Conservation (phyloP, 2,329 filamentous ascomycete species). For the Clonostachys rosea region DNA sequence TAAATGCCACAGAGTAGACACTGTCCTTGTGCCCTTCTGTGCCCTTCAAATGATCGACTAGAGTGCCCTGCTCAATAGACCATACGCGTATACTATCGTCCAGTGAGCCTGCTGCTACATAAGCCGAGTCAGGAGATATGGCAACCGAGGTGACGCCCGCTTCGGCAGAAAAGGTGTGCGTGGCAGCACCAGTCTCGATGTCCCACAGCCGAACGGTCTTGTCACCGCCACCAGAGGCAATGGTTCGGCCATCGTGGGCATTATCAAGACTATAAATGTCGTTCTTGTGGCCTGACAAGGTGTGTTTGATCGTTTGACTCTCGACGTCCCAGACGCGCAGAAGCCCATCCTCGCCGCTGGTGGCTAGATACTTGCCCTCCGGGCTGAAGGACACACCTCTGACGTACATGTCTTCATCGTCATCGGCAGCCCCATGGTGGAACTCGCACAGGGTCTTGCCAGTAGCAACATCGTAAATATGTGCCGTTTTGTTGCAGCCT, state of each 20-base stretch:
- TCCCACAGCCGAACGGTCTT: conserved; percentile 95
- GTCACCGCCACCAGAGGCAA: conserved; percentile 93
- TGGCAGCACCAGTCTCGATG: conserved; percentile 77
- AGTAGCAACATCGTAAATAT: conserved; percentile 90
- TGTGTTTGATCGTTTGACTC: conserved; percentile 77
- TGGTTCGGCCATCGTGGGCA: conserved; percentile 85
- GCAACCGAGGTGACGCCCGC: conserved; percentile 97
- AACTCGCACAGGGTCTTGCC: conserved; percentile 86
- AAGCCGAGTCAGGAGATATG: conserved; percentile 92
- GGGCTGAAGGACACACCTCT: conserved; percentile 98
- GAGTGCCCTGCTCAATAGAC: conserved; percentile 82
- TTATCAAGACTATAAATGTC: conserved; percentile 98
- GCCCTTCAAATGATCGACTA: conserved; percentile 88
- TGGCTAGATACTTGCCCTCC: conserved; percentile 88
- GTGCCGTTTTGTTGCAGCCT: conserved; percentile 96
- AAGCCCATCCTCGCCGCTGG: conserved; percentile 94
- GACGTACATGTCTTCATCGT: conserved; percentile 92
- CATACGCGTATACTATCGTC: conserved; percentile 98
- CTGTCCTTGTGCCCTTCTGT: conserved; percentile 94
- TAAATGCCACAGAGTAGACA: conserved; percentile 95
- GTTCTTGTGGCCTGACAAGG: conserved; percentile 92
- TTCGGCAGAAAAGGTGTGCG: conserved; percentile 85
- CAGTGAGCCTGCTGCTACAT: conserved; percentile 88
- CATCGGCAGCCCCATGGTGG: conserved; percentile 75
- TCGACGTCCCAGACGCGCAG: conserved; percentile 97